These are phyloP conservation scores for Penicillium thymicola DNA, from an alignment of 2,329 filamentous ascomycete species.

Conservation along the genomic window DNA sequence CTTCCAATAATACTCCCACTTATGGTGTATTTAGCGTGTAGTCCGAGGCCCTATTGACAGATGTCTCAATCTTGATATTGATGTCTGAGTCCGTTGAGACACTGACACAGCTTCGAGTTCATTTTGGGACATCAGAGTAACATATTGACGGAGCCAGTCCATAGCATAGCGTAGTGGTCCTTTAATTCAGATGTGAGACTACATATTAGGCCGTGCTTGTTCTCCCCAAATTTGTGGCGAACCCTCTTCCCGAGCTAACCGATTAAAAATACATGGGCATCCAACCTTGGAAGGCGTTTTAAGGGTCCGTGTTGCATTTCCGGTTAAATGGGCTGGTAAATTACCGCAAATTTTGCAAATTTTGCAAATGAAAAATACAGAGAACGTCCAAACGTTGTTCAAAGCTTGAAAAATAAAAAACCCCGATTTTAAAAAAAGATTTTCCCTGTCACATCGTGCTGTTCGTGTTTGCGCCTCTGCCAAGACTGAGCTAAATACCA, in stretches of 20 bases:
- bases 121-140: neutral
- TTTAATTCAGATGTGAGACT: too few relatives aligned
- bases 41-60: neutral
- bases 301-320: neutral
- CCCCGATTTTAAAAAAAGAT: neutral
- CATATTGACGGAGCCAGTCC: neutral
- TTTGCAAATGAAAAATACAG: neutral
- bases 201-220: too few relatives aligned
- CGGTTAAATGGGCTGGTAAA: neutral
- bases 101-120: neutral
- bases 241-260: neutral
- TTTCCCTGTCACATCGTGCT: neutral
- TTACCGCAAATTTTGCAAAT: neutral
- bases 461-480: neutral
- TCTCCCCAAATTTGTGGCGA: neutral
- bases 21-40: neutral
- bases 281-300: too few relatives aligned
- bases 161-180: neutral
- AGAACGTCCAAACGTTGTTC: neutral
- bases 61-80: conserved; percentile 2
- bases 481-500: neutral
- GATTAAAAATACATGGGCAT: neutral
- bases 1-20: neutral
- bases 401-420: neutral
- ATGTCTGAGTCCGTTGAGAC: neutral